Evolutionary conservation across 2,329 filamentous ascomycete genomes (phyloP), one percentile per base, ranked within the genome.

Genomic region (Aspergillus fischeri): DNA sequence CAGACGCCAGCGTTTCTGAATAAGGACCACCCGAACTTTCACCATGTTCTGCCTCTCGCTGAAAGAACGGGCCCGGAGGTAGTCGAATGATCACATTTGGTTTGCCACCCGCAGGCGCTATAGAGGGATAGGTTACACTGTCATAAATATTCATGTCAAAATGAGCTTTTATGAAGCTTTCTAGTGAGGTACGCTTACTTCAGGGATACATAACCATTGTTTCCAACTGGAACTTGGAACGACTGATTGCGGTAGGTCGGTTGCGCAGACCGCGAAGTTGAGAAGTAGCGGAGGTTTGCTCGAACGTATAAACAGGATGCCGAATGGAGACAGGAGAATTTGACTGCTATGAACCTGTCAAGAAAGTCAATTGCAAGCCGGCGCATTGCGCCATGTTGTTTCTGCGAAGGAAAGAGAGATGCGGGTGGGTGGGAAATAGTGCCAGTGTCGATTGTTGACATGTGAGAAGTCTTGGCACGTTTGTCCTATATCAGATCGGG

Each of bases 81-180:
- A 77, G 67, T 47, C 73, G 70, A 35, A 77, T 61, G 38, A 75
- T 69, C 9, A 76, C 65, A 63, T 70, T 70, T 27, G 65, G 63
- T 10, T 51, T 51, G 20, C 38, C 47, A 45, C 51, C 14, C 10
- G 52, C 25, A 4, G 54, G 29, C n/a, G 32, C 3, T 24, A 32
- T 44, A 29, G 8, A 35, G 14, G 64, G 60, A 41, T 63, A 59
- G 24, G 63, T 67, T 35, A 71, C 61, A 48, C 69, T 71, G 4
- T 14, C 9, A 28, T 28, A 1, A 25, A 14, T 61, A 47, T 25
- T 29, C 21, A 20, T 17, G 4, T 21, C 35, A n/a, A 8, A 9
- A 5, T 4, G 7, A 24, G 9, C 14, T 7, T 32, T 17, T 8
- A 25, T 28, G 14, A 9, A 41, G 29, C 29, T 28, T 29, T 47